A percentile compares a stretch with the other conserved stretches of the same genome.
phyloP scores from a whole-genome alignment of 768 basidiomycete species.

The Mycena haematopus region DNA sequence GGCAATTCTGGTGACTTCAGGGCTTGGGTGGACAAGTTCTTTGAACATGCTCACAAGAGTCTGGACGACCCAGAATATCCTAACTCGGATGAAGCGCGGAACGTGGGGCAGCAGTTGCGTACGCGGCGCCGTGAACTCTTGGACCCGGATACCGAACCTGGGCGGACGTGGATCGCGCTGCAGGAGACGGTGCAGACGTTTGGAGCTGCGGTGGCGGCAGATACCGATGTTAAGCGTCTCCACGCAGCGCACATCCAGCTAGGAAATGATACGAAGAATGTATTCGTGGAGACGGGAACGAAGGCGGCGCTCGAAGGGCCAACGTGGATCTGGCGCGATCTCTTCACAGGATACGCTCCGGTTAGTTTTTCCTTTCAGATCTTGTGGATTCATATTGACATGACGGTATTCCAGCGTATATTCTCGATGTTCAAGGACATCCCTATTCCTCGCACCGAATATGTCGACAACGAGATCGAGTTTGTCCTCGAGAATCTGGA shows the following conservation, averaged over 20 bases:
- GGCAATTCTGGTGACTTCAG: conserved; percentile 49
- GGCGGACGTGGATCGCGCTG: conserved; percentile 50
- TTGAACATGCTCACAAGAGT: conserved; percentile 50
- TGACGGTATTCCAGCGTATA: conserved; percentile 35
- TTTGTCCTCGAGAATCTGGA: conserved; percentile 79
- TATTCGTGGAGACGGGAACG: conserved; percentile 40
- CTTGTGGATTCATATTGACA: background rate
- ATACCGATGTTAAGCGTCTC: conserved; percentile 55
- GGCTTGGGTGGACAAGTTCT: conserved; percentile 59
- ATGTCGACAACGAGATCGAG: conserved; percentile 69
- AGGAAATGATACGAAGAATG: conserved; percentile 51
- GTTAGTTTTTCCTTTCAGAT: background rate
- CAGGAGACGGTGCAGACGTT: conserved; percentile 52
- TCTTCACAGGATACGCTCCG: conserved; percentile 81
- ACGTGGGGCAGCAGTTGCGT: conserved; percentile 50
- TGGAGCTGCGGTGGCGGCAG: conserved; percentile 50
- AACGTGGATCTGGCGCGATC: conserved; percentile 81
- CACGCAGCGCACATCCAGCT: conserved; percentile 55
- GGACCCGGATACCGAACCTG: conserved; percentile 60
- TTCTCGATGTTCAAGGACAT: conserved; percentile 59
- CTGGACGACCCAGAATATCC: conserved; percentile 60
- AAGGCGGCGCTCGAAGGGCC: conserved; percentile 57
- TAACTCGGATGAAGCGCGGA: conserved; percentile 51
- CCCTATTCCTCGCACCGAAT: conserved; percentile 80
- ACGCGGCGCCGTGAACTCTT: conserved; percentile 56